These are phyloP conservation scores for Fusarium musae DNA, from an alignment of 2,329 filamentous ascomycete genomes.

Conservation along the genomic window DNA sequence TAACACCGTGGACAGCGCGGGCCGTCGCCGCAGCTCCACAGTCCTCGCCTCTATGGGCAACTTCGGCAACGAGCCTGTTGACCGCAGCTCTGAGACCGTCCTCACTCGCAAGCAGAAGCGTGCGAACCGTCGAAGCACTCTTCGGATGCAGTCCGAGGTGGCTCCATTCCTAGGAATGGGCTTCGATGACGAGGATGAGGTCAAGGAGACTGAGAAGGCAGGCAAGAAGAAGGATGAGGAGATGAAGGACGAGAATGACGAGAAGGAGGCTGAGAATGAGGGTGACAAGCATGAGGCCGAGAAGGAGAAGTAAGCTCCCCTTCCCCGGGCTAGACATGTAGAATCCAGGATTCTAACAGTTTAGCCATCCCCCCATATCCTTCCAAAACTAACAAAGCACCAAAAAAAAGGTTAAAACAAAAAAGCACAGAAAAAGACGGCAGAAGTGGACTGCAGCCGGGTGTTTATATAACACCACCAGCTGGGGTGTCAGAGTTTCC, in stretches of 20 bases:
- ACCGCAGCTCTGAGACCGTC: not conserved
- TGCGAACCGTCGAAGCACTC: not conserved
- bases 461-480: not conserved
- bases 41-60: not conserved
- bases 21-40: too few relatives aligned
- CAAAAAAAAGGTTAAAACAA: not conserved
- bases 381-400: not conserved
- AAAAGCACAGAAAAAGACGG: not conserved
- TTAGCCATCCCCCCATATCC: not conserved
- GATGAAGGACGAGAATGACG: not conserved
- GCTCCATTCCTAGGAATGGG: not conserved
- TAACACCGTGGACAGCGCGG: not conserved
- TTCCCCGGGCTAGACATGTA: not conserved
- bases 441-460: not conserved
- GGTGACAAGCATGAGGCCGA: accelerated
- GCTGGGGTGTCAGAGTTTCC: not conserved
- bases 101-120: not conserved
- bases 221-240: not conserved
- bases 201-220: not conserved
- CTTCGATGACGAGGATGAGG: not conserved
- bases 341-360: not conserved
- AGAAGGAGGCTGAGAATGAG: not conserved
- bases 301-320: not conserved
- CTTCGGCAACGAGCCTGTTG: not conserved
- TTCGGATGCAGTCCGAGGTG: not conserved